Percentiles rank a stretch among this genome's conserved stretches.
Evolutionary conservation across 73 alveolate genomes (phyloP).

Genomic region (Halteria grandinella): DNA sequence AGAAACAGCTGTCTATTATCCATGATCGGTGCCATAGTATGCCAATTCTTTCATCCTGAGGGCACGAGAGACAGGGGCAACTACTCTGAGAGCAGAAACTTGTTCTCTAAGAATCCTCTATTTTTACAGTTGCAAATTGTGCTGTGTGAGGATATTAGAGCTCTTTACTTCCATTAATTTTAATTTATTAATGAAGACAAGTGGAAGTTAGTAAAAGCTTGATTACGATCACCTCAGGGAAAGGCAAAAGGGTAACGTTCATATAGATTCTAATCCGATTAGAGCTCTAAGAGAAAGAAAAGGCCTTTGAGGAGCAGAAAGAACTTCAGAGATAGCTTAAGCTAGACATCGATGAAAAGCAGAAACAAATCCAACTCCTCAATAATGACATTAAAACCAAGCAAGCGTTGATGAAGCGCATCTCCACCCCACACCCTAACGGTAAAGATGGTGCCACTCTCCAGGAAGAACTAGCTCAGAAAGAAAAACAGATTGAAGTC

Average conservation of each 20-base stretch:
- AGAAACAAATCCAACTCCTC: constrained; percentile 1
- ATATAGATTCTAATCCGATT: neutral
- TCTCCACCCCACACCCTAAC: neutral
- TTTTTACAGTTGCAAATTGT: no score
- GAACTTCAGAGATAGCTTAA: neutral
- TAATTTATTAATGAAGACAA: neutral
- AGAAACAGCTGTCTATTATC: neutral
- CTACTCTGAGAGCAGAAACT: no score
- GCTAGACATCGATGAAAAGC: constrained; percentile 33
- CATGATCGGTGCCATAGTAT: no score
- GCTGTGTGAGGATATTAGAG: no score
- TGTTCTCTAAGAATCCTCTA: no score
- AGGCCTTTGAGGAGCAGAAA: constrained; percentile 11
- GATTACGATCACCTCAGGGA: constrained; percentile 37
- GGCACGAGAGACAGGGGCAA: no score
- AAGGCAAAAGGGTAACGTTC: constrained; percentile 16
- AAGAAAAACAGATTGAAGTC: constrained; percentile 18
- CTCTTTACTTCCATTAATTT: no score
- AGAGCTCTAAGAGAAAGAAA: constrained; percentile 29
- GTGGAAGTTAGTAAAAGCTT: neutral
- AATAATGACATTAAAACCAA: constrained; percentile 45
- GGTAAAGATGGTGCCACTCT: neutral
- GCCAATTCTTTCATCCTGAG: no score
- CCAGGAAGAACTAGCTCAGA: constrained; percentile 1
- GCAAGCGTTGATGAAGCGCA: constrained; percentile 9